Evolutionary conservation across 148 eudicot species (phyloP), one percentile per base, ranked within the genome.

Genomic region (Agrostemma githago): DNA sequence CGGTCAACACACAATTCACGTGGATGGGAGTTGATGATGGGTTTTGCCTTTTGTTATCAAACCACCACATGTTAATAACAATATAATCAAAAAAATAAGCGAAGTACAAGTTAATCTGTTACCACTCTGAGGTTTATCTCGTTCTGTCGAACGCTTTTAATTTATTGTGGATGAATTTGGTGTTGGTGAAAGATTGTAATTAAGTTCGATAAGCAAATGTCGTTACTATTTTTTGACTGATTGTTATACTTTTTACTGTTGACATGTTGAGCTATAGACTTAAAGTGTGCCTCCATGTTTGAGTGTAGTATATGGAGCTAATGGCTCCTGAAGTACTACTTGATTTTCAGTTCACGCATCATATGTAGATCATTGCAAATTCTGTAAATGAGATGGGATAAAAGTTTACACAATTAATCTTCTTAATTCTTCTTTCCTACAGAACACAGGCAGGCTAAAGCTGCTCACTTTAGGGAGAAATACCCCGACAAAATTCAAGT

Each of bases 391-490:
- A 26, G 6, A 43, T 11, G 1, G 59, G 67, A 21, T 2, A 16
- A 19, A 19, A 51, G 0, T 9, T 10, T 41, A 66, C 12, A 5
- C 53, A 11, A 51, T 26, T n/a, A 68, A 8, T 5, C 46, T 70
- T 14, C 65, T 39, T 37, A 19, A 44, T 58, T 80, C 8, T 43
- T 63, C 4, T 69, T 21, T 46, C 9, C 72, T 67, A 17, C 90
- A 93, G 98, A 93, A 72, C 89, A 92, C 84, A 87, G 98, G 62
- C 98, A 91, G 82, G 98, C 95, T 70, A 97, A 93, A 86, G 90
- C 98, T 83, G 81, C 89, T 74, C 97, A 97, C 73, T 91, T 93
- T 83, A 85, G 98, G 85, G 95, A 93, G 85, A 93, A 91, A 83
- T 93, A 93, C 58, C 97, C 97, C 6, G 97, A 93, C 79, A 83